These are phyloP conservation scores for Penicillium italicum DNA, from an alignment of 2,329 filamentous ascomycete genomes.

Conservation along the genomic window DNA sequence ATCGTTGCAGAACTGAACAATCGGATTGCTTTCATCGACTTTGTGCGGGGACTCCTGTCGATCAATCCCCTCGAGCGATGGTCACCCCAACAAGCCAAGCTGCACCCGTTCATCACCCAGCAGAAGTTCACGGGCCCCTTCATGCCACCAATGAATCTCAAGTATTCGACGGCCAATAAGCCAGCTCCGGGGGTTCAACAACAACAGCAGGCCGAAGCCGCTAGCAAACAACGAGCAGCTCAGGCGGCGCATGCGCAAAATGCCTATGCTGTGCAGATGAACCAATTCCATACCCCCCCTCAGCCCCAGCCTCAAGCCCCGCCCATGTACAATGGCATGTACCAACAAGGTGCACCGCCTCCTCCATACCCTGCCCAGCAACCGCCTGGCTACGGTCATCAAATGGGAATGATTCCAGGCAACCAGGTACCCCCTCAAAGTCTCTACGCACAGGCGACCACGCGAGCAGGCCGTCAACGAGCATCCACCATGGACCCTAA, in stretches of 20 bases:
- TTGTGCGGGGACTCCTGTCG: conserved; percentile 85
- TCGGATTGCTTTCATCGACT: conserved; percentile 94
- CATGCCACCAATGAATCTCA: conserved; percentile 94
- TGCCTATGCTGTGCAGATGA: conserved; percentile 64
- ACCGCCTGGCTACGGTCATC: conserved; percentile 63
- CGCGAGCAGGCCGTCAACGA: conserved; percentile 76
- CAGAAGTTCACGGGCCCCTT: conserved; percentile 96
- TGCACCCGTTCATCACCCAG: conserved; percentile 98
- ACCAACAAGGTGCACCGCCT: conserved; percentile 68
- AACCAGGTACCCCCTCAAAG: conserved; percentile 71
- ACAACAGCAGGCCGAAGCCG: conserved; percentile 88
- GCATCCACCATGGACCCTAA: conserved; percentile 97
- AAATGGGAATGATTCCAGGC: conserved; percentile 67
- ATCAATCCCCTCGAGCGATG: conserved; percentile 95
- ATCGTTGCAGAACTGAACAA: conserved; percentile 86
- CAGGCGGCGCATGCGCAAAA: conserved; percentile 65
- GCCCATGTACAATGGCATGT: conserved; percentile 78
- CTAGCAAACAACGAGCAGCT: conserved; percentile 82
- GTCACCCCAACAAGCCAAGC: conserved; percentile 95
- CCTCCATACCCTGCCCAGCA: conserved; percentile 77
- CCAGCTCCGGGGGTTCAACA: conserved; percentile 92
- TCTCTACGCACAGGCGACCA: conserved; percentile 69
- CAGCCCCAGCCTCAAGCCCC: conserved; percentile 48
- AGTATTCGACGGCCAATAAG: conserved; percentile 76
- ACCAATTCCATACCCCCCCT: conserved; percentile 50